Conservation (phyloP, 768 basidiomycete species). For the Pleurotus pulmonarius region DNA sequence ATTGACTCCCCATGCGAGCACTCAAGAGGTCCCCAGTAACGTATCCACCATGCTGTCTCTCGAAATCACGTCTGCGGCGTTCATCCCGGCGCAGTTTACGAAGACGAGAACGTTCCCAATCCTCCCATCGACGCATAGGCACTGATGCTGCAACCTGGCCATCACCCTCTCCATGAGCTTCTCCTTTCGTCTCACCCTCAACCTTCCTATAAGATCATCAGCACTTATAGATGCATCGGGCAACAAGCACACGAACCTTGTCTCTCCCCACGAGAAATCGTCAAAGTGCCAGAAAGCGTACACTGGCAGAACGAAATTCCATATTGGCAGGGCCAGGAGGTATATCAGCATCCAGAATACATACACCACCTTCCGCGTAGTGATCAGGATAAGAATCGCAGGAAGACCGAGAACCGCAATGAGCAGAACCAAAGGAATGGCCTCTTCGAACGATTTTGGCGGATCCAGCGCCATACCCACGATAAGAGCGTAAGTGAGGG, state of each 20-base stretch:
- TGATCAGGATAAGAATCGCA: conserved; percentile 87
- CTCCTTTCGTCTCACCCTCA: conserved; percentile 81
- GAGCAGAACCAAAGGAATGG: conserved; percentile 89
- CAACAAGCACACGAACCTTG: conserved; percentile 55
- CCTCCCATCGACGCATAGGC: conserved; percentile 98
- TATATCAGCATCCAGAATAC: conserved; percentile 99
- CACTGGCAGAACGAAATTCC: conserved; percentile 92
- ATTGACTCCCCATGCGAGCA: conserved; percentile 54
- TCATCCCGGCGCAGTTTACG: conserved; percentile 90
- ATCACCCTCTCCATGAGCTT: conserved; percentile 71
- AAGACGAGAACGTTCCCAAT: conserved; percentile 95
- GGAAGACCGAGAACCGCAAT: conserved; percentile 91
- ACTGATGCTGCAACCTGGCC: conserved; percentile 56
- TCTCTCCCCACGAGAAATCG: conserved; percentile 99
- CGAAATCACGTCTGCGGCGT: conserved; percentile 74
- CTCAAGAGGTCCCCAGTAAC: conserved; percentile 56
- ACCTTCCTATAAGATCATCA: conserved; percentile 67
- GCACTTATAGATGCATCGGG: neutral
- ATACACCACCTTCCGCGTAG: conserved; percentile 92
- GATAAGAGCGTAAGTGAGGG: conserved; percentile 85
- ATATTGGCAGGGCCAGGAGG: conserved; percentile 86
- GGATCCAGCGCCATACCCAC: conserved; percentile 77
- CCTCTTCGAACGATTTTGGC: conserved; percentile 82
- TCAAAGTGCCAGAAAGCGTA: conserved; percentile 99
- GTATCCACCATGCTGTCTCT: conserved; percentile 73